Percentiles rank a stretch among this genome's conserved stretches.
phyloP scores from a whole-genome alignment of 2,329 filamentous ascomycete genomes.

The Endothia cerciana region DNA sequence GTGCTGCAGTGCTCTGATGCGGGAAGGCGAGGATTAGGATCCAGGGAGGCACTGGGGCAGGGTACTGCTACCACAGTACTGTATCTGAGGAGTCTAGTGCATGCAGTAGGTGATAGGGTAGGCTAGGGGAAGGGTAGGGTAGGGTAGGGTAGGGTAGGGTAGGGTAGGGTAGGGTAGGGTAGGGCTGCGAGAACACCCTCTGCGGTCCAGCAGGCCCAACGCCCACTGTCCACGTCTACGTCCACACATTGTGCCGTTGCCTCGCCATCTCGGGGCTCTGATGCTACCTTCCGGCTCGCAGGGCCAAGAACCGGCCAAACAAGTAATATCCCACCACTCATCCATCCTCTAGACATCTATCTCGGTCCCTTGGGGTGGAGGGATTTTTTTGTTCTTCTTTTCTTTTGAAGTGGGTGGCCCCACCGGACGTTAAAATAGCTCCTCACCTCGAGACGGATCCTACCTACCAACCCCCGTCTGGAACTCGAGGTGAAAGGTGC shows the following conservation, averaged over 20 bases:
- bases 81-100: not conserved
- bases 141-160: not conserved
- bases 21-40: not conserved
- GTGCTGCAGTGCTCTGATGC: not conserved
- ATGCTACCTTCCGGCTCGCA: not conserved
- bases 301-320: not conserved
- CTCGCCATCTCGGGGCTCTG: not conserved
- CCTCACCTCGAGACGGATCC: not conserved
- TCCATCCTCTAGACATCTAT: too few species aligned
- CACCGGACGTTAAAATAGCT: not conserved
- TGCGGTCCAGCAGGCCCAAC: not conserved
- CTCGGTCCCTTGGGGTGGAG: too few species aligned
- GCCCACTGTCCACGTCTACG: not conserved
- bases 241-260: not conserved
- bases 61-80: not conserved
- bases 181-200: not conserved
- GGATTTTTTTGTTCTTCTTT: too few species aligned
- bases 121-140: too few species aligned
- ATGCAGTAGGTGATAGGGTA: not conserved
- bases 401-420: not conserved
- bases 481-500: not conserved
- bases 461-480: not conserved
- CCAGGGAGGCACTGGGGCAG: not conserved
- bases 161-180: not conserved
- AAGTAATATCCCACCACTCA: too few species aligned